Evolutionary conservation across 257 asterid genomes (phyloP).

Genomic region (Solanum clarkiae): DNA sequence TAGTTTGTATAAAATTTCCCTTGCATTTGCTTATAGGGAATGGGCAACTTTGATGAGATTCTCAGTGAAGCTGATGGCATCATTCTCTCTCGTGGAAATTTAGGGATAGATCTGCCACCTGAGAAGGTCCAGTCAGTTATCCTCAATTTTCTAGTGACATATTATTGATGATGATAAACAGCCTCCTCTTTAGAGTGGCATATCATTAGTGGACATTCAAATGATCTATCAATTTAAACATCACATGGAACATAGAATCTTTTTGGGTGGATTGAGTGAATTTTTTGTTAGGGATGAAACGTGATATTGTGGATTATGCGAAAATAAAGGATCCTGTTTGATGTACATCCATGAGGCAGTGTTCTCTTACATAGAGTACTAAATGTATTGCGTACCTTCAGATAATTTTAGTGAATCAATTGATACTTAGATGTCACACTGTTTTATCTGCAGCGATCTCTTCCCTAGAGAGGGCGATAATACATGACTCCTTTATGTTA

Average conservation of each 20-base stretch:
- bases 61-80: conserved; percentile 90
- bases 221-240: neutral
- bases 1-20: neutral
- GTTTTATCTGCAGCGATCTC: neutral
- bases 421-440: neutral
- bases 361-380: neutral
- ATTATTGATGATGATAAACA: neutral
- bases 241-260: neutral
- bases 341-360: neutral
- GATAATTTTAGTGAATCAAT: neutral
- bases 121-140: conserved; percentile 49
- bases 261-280: neutral
- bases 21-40: conserved; percentile 42
- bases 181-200: neutral
- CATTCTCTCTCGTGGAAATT: conserved; percentile 93
- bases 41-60: conserved; percentile 89
- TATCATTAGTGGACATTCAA: neutral
- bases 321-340: neutral
- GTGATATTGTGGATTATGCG: neutral
- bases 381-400: neutral
- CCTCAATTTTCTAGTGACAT: neutral
- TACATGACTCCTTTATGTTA: neutral
- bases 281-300: neutral
- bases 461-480: neutral
- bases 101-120: conserved; percentile 95